Evolutionary conservation across 352 stramenopile genomes (phyloP), one percentile per base, ranked within the genome.

Genomic region (Lagenidium sp.): DNA sequence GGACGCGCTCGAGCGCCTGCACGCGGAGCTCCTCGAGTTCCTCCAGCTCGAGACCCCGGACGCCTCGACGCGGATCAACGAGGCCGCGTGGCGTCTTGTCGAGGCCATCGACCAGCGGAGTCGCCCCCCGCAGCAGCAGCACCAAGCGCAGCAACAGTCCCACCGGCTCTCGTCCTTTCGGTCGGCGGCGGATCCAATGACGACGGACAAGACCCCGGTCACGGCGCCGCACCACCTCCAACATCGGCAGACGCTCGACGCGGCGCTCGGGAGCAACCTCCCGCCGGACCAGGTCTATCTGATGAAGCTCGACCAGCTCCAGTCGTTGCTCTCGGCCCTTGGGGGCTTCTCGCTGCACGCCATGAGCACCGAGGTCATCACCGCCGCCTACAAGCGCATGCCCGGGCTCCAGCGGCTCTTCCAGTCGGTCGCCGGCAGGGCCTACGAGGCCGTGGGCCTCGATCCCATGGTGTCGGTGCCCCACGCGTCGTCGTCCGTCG

Each of bases 251-350:
- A 15, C 28, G 15, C 8, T 32, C 28, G 28, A 32, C 8, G 28
- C 28, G 8, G 28, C 15, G 28, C 15, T 20, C 15, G 23, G 10
- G 19, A 37, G 16, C 0, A 55, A 63, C 24, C 44, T 86, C 15
- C 72, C 68, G 36, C 21, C 41, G 1, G 73, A 86, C 37, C 73
- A 83, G 52, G 65, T 82, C 36, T 82, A 75, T 31, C 19, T 74
- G 16, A 65, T 83, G 42, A 80, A 79, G 44, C 32, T 86, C 8
- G 70, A 86, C 50, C 73, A 86, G 39, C 47, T 86, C 0, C 65
- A 84, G 38, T 74, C 63, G 16, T 54, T 79, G 32, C 41, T 84
- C 16, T 47, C 51, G 23, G 51, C 61, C 5, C 44, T 86, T 3
- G 53, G 45, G 0, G 41, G 53, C 18, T 57, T 68, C 30, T 65